Base-by-base conservation (phyloP, 2,329 filamentous ascomycete genomes). In the Penicillium sp. region DNA sequence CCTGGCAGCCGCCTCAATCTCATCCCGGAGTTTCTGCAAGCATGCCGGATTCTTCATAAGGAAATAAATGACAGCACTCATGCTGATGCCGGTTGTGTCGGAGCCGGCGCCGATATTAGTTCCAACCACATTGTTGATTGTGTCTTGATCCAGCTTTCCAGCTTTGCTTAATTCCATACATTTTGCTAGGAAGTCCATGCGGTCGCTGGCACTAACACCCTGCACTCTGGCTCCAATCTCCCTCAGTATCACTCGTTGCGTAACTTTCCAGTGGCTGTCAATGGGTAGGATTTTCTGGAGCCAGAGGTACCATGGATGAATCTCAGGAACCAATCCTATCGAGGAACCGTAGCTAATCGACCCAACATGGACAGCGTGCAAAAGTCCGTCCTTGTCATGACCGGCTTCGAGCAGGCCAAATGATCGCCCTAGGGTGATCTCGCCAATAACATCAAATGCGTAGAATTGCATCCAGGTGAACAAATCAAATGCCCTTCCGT, bases 321-420 rank as follows among this genome's bases (percentile, higher is more conserved):
- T 8, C 39, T 42, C 39, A 20, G 39, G 39, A 20, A 42, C 22
- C 8, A 42, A 17, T 11, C 39, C 39, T 10, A 42, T 11, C n/a
- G 39, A n/a, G 5, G 39, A 42, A 22, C 39, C 39, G 17, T 42
- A 42, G 12, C 17, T 22, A 8, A 42, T 42, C 8, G 39, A 42
- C 8, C 39, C 39, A 17, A 42, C 17, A 42, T 42, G 39, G 12
- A 42, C 17, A 20, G 39, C 39, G 5, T 57, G 61, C 81, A 79
- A 88, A 90, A 52, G 25, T 25, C 41, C 47, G 42, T 60, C 54
- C 22, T 42, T 43, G 31, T 41, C 38, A 6, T 57, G 14, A 54
- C 56, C 34, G 22, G 43, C 51, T 51, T 50, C 37, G 12, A 43
- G 43, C 11, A 55, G 42, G 17, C 45, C 67, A 35, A 68, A 65